Evolutionary conservation across 345 rosid species (phyloP).

Genomic region (Chamaenerion angustifolium): DNA sequence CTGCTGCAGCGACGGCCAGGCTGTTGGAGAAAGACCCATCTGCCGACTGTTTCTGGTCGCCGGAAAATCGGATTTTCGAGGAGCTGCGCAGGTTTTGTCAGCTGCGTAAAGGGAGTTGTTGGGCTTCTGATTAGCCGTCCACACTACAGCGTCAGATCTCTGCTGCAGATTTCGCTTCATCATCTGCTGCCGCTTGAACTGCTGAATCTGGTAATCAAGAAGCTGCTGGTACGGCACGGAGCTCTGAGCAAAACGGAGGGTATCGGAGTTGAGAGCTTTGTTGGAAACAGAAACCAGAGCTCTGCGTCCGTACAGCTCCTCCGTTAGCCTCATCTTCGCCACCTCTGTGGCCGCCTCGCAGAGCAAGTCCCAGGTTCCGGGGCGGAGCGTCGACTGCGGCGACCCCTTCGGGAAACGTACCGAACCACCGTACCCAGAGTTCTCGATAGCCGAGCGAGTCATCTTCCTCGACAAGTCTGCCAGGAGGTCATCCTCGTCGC

Average conservation of each 20-base stretch:
- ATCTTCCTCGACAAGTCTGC: slow-evolving; percentile 8
- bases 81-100: slow-evolving; percentile 9
- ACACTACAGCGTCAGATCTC: slow-evolving; percentile 13
- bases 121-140: slow-evolving; percentile 4
- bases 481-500: slow-evolving; percentile 37
- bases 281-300: slow-evolving; percentile 17
- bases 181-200: slow-evolving; percentile 43
- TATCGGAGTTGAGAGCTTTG: slow-evolving; percentile 18
- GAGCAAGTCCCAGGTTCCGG: slow-evolving; percentile 7
- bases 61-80: neutral
- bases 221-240: too few species aligned
- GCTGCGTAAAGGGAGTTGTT: slow-evolving; percentile 7
- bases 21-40: slow-evolving; percentile 19
- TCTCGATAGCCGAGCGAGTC: slow-evolving; percentile 6
- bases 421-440: too few species aligned
- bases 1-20: slow-evolving; percentile 45
- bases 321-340: slow-evolving; percentile 5
- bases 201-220: slow-evolving; percentile 30
- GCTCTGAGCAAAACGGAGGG: slow-evolving; percentile 6
- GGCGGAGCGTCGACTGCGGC: slow-evolving; percentile 13
- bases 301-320: slow-evolving; percentile 5
- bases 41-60: neutral
- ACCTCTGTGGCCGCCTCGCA: slow-evolving; percentile 8
- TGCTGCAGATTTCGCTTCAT: slow-evolving; percentile 16
- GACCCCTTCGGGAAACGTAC: slow-evolving; percentile 5